Base-by-base conservation (phyloP, 1,284 basidiomycete species). In the Fomitopsis schrenkii region DNA sequence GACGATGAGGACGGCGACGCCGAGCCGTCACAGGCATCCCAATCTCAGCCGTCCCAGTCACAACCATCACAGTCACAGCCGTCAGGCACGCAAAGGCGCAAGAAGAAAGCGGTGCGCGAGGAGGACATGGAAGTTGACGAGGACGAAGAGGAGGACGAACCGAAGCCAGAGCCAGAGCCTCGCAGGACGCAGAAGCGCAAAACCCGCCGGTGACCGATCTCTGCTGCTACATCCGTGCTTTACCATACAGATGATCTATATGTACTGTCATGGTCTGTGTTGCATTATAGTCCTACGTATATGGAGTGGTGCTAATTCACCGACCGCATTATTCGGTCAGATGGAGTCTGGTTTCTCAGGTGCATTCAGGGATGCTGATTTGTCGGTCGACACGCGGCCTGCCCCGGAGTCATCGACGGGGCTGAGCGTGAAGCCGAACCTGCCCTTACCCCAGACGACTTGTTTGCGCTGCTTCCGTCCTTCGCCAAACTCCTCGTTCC, bases 401-500 rank as follows among this genome's bases (percentile, higher is more conserved):
- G 83, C 59, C 36, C 30, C 82, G 38, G 78, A 66, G 35, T 70
- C 73, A 48, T 68, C 53, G 64, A 63, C 55, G 4, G 68, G 57
- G 45, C 68, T 63, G 6, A 67, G 62, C 9, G 68, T 80, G 71
- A 93, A 93, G 35, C 91, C 90, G 68, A 92, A 91, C 59, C 78
- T 77, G 58, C 85, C 90, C 71, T 85, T 88, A 22, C 90, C 88
- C 89, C 88, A 91, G 48, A 89, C 85, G 66, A 84, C 82, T 68
- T 81, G 79, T 61, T 82, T 85, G 68, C 81, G 83, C 62, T 80
- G 80, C 69, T 80, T 84, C 36, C 83, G 79, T 5, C 90, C 91
- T 70, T 95, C 93, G 35, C 94, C 94, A 72, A 94, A 96, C 72
- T 95, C 90, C 50, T 94, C 90, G 63, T 95, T 94, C 94, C 94